These are phyloP conservation scores for Sicyos baderoa DNA, from an alignment of 306 rosid species.

Conservation along the genomic window DNA sequence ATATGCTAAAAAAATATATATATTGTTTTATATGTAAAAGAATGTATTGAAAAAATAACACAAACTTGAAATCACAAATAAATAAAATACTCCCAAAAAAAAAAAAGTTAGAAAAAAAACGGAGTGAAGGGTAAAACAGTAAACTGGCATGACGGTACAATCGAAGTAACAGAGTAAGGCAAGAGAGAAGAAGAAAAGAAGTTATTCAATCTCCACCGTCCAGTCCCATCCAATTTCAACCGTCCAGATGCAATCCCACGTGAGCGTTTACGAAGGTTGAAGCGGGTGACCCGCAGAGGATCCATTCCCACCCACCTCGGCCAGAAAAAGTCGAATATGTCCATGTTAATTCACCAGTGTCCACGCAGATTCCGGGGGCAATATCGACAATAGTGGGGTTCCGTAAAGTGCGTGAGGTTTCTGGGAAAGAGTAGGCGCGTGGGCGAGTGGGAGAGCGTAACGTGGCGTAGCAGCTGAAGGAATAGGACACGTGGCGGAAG, in stretches of 20 bases:
- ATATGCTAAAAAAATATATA: no score
- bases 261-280: slow-evolving; percentile 10
- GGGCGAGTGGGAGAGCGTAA: neutral
- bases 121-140: neutral
- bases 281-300: slow-evolving; percentile 9
- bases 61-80: no score
- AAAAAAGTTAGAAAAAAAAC: neutral
- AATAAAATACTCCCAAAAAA: no score
- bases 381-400: neutral
- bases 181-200: neutral
- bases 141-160: neutral
- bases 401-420: slow-evolving; percentile 8
- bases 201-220: slow-evolving; percentile 2
- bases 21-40: no score
- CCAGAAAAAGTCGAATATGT: neutral
- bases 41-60: no score
- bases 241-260: slow-evolving; percentile 7
- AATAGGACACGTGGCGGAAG: slow-evolving; percentile 11
- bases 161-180: neutral
- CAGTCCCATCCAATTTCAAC: neutral
- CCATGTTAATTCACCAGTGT: neutral
- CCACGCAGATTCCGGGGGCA: neutral
- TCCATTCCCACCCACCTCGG: neutral
- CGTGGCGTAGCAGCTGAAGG: slow-evolving; percentile 17
- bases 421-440: neutral